Conservation (phyloP, 345 rosid species). For the Erodium maritimum region DNA sequence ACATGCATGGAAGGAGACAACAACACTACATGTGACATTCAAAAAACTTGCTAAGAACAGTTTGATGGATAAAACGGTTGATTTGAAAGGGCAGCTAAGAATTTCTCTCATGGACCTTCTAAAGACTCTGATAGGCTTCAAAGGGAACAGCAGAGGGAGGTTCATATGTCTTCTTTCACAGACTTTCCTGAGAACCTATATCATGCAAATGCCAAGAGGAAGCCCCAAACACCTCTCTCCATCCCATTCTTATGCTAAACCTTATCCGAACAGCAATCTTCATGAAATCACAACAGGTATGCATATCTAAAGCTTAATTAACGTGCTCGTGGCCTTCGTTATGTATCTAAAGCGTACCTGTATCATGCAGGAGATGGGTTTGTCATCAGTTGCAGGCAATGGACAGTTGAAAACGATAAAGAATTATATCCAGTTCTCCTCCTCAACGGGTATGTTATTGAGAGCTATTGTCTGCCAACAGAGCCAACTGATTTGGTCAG, state of each 20-base stretch:
- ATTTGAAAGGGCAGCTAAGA: constrained; percentile 26
- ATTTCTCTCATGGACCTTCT: constrained; percentile 22
- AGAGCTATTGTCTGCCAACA: constrained; percentile 28
- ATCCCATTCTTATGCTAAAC: constrained; percentile 2
- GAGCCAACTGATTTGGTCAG: constrained; percentile 32
- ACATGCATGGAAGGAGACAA: constrained; percentile 33
- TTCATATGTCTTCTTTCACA: constrained; percentile 16
- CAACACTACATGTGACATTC: constrained; percentile 26
- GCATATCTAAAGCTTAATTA: neutral
- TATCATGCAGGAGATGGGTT: constrained; percentile 25
- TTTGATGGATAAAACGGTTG: constrained; percentile 2
- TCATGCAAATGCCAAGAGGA: constrained; percentile 23
- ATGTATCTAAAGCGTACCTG: neutral
- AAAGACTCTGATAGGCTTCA: constrained; percentile 19
- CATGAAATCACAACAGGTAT: constrained; percentile 31
- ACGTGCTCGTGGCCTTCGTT: neutral
- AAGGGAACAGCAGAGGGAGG: constrained; percentile 17
- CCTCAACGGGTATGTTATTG: constrained; percentile 26
- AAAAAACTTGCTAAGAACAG: constrained; percentile 7
- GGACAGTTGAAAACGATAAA: constrained; percentile 18
- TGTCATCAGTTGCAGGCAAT: constrained; percentile 27
- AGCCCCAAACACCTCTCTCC: constrained; percentile 1
- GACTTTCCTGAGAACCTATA: constrained; percentile 21
- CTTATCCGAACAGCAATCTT: constrained; percentile 22
- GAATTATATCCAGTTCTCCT: constrained; percentile 24